These are phyloP conservation scores for Penicillium sp. DNA, from an alignment of 2,329 filamentous ascomycete species.

Conservation along the genomic window DNA sequence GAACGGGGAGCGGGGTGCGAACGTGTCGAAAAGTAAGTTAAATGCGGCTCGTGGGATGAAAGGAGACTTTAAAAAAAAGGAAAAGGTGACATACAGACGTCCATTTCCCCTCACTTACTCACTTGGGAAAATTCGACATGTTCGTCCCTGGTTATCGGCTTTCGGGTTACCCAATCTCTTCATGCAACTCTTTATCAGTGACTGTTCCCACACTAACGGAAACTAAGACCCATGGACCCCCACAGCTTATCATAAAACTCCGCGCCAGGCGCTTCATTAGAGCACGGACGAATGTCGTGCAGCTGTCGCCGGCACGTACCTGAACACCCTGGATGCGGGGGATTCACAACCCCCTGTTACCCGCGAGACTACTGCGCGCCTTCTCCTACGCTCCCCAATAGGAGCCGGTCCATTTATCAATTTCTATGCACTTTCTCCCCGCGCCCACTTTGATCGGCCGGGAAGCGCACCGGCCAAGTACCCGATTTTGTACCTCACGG, in stretches of 20 bases:
- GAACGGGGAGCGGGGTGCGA: conserved; percentile 1
- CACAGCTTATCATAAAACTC: conserved; percentile 33
- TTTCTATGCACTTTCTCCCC: not conserved
- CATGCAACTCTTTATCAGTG: conserved; percentile 26
- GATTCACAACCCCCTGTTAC: not conserved
- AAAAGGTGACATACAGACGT: conserved; percentile 3
- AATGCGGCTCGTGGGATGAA: not conserved
- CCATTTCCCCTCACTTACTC: not conserved
- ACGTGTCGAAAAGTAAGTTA: not conserved
- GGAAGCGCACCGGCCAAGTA: not conserved
- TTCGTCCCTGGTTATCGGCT: not conserved
- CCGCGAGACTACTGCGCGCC: not conserved
- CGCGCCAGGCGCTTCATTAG: conserved; percentile 28
- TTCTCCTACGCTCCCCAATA: not conserved
- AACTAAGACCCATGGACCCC: conserved; percentile 31
- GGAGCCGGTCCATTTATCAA: not conserved
- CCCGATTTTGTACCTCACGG: not conserved
- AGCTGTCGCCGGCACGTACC: conserved; percentile 5
- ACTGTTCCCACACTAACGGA: conserved; percentile 3
- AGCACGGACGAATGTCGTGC: conserved; percentile 18
- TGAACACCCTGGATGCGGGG: conserved; percentile 6
- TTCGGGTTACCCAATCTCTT: conserved; percentile 23
- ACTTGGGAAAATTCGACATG: not conserved
- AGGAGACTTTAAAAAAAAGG: not conserved
- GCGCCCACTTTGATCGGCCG: not conserved